Base-by-base conservation (phyloP, 2,329 filamentous ascomycete species). In the Pezicula neosporulosa region DNA sequence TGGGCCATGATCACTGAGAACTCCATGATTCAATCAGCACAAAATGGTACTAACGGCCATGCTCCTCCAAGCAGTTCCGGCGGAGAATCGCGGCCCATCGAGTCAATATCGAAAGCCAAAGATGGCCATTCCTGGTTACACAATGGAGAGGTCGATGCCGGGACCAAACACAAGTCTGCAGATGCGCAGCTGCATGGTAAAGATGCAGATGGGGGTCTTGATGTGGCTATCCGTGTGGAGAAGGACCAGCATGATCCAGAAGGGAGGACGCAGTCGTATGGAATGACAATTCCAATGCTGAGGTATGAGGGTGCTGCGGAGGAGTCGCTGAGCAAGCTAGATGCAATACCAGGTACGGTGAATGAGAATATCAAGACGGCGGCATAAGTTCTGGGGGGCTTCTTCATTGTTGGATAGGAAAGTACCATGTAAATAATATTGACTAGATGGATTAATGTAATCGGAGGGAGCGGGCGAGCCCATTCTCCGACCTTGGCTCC, bases 1-100 rank as follows among this genome's bases (percentile, higher is more conserved):
- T 99, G 90, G 78, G 93, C 93, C 63, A 86, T 89, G 39, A 85
- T 99, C 54, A 87, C 89, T 16, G 89, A 96, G 68, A 97, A 96
- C 69, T 83, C 85, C n/a, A 89, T 81, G 30, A 48, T 8, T 39
- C 43, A 4, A 46, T 21, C 39, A 37, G 79, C 78, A 8, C 70
- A 69, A n/a, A 74, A 75, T 9, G 78, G 77, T 16, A 70, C 59
- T 12, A 54, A 52, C 18, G 46, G 47, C 57, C 63, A 52, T n/a
- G 54, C 21, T 39, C 15, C 30, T 13, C 35, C 44, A 13, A 53
- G 57, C 30, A 52, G 52, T 18, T 21, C 33, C 37, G 35, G 37
- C n/a, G 45, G 27, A 8, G 16, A 35, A 19, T 35, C 44, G 8
- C 24, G 48, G n/a, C 27, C 16, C 9, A 9, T 41, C 52, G 36